Conservation (phyloP, 139 green algal genomes). For the Chlamydomonas eustigma region DNA sequence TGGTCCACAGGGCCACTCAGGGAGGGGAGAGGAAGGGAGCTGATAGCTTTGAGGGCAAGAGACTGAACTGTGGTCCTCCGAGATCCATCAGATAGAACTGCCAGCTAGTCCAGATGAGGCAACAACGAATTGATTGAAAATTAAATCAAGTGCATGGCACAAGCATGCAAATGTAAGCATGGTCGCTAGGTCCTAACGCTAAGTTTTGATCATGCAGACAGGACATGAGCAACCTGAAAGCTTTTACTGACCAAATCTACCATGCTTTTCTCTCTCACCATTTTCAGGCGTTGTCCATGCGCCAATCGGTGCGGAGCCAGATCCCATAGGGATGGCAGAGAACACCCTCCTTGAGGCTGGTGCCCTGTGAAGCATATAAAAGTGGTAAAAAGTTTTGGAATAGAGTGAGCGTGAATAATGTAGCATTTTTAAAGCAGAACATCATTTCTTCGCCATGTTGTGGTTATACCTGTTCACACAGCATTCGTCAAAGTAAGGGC, state of each 20-base stretch:
- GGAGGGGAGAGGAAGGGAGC: too few relatives aligned
- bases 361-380: background rate
- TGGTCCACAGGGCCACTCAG: too few relatives aligned
- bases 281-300: background rate
- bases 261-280: background rate
- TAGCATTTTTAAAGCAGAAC: too few relatives aligned
- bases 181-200: background rate
- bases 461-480: background rate
- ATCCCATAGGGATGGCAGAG: background rate
- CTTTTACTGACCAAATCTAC: background rate
- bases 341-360: background rate
- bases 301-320: background rate
- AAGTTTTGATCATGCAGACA: background rate
- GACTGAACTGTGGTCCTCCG: conserved; percentile 1
- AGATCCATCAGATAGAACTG: background rate
- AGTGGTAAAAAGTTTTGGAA: background rate
- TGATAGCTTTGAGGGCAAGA: background rate
- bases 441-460: background rate
- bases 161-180: background rate
- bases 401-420: background rate
- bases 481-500: too few relatives aligned
- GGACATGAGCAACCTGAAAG: background rate
- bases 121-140: background rate
- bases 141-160: background rate
- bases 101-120: background rate